Conservation (phyloP, 805 yeast species). For the Ogataea nonfermentans region DNA sequence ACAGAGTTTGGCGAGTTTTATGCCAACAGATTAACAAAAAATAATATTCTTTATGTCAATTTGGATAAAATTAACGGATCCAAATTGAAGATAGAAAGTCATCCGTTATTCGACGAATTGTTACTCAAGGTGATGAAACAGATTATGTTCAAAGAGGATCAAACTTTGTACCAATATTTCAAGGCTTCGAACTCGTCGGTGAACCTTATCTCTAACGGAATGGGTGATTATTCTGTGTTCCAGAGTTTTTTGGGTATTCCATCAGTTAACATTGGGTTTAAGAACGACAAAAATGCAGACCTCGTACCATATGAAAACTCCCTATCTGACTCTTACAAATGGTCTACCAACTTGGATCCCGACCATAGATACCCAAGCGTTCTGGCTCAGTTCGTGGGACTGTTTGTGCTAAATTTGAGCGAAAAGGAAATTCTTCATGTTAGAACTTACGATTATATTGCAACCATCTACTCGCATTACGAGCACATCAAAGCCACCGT, state of each 20-base stretch:
- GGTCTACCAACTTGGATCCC: slow-evolving; percentile 50
- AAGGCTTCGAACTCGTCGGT: slow-evolving; percentile 36
- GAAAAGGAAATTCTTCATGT: slow-evolving; percentile 58
- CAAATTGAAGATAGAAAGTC: slow-evolving; percentile 44
- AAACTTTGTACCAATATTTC: slow-evolving; percentile 51
- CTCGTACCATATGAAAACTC: slow-evolving; percentile 60
- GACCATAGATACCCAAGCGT: slow-evolving; percentile 52
- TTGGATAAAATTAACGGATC: slow-evolving; percentile 56
- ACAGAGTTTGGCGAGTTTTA: slow-evolving; percentile 56
- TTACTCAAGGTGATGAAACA: slow-evolving; percentile 45
- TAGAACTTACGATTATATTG: slow-evolving; percentile 46
- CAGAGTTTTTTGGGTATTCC: slow-evolving; percentile 70
- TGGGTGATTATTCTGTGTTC: slow-evolving; percentile 55
- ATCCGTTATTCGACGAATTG: slow-evolving; percentile 54
- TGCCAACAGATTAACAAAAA: slow-evolving; percentile 37
- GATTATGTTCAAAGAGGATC: slow-evolving; percentile 41
- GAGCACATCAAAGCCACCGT: slow-evolving; percentile 23
- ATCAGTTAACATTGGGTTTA: slow-evolving; percentile 49
- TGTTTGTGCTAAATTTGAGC: slow-evolving; percentile 49
- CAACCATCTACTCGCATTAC: slow-evolving; percentile 40
- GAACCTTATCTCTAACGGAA: slow-evolving; percentile 44
- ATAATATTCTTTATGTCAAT: slow-evolving; percentile 51
- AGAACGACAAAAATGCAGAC: slow-evolving; percentile 36
- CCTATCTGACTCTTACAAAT: slow-evolving; percentile 53
- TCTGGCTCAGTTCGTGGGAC: slow-evolving; percentile 58